Percentiles rank a stretch among this genome's conserved stretches.
Conservation (phyloP, 768 basidiomycete species). For the Phylloporus sp. region DNA sequence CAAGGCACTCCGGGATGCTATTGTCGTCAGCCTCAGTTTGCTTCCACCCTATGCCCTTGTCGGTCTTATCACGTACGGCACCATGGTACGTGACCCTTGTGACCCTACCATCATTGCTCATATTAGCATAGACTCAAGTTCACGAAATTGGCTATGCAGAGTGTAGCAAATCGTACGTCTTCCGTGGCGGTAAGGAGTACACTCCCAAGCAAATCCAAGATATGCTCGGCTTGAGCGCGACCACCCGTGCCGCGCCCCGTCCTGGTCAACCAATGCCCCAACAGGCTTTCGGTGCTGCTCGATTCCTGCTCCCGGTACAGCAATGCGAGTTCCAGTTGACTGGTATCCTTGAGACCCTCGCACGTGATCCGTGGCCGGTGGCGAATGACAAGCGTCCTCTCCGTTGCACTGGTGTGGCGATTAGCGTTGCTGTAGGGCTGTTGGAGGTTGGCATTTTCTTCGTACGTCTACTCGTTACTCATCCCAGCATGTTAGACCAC, state of each 20-base stretch:
- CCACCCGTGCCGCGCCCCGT: conserved; percentile 79
- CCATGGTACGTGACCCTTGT: conserved; percentile 65
- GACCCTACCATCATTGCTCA: not conserved
- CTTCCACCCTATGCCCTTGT: conserved; percentile 94
- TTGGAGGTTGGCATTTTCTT: conserved; percentile 57
- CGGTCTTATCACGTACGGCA: conserved; percentile 93
- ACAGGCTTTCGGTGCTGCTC: conserved; percentile 77
- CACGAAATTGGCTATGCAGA: conserved; percentile 96
- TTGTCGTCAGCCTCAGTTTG: conserved; percentile 89
- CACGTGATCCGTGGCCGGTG: conserved; percentile 96
- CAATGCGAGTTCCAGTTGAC: conserved; percentile 97
- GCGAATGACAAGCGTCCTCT: conserved; percentile 90
- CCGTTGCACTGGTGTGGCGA: conserved; percentile 91
- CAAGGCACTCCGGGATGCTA: conserved; percentile 90
- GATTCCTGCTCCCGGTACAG: conserved; percentile 88
- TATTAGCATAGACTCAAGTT: conserved; percentile 76
- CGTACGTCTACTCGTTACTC: not conserved
- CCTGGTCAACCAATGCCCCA: conserved; percentile 80
- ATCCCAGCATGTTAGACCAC: conserved; percentile 48
- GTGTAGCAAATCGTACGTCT: conserved; percentile 97
- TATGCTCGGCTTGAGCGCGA: conserved; percentile 82
- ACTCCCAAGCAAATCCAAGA: conserved; percentile 95
- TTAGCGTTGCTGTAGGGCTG: conserved; percentile 89
- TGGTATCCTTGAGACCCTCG: conserved; percentile 81
- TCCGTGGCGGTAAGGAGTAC: conserved; percentile 98